These are phyloP conservation scores for Sophora flavescens DNA, from an alignment of 306 rosid species.

Conservation along the genomic window DNA sequence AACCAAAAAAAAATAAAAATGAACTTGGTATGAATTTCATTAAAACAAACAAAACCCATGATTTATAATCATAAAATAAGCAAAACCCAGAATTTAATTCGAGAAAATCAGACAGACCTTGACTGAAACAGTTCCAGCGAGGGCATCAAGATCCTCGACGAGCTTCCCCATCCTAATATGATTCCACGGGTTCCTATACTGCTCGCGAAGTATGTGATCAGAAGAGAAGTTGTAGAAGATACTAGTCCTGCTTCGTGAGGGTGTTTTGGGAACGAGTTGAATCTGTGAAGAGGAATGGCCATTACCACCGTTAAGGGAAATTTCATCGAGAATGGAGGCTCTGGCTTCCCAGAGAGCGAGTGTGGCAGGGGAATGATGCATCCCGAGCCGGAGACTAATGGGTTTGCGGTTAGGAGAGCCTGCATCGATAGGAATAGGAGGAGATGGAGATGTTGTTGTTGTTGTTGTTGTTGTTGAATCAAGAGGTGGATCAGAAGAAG, in stretches of 20 bases:
- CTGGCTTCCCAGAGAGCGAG: constrained; percentile 93
- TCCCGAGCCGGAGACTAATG: constrained; percentile 74
- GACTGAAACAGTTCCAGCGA: constrained; percentile 85
- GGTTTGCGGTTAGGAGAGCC: constrained; percentile 77
- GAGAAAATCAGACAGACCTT: constrained; percentile 53
- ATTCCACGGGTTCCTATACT: constrained; percentile 88
- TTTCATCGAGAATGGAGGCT: constrained; percentile 57
- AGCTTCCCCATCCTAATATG: constrained; percentile 78
- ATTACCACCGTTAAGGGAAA: background rate
- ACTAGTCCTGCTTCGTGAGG: constrained; percentile 68
- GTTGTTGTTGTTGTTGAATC: background rate
- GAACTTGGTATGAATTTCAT: constrained; percentile 13
- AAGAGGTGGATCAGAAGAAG: constrained; percentile 15
- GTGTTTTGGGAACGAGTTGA: constrained; percentile 52
- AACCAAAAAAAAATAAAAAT: background rate
- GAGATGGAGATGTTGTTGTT: background rate
- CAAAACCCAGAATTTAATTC: constrained; percentile 21
- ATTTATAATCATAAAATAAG: background rate
- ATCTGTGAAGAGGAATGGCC: constrained; percentile 23
- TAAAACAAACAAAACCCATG: constrained; percentile 27
- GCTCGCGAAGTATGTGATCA: constrained; percentile 76
- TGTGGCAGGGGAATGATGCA: constrained; percentile 80
- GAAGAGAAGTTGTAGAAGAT: constrained; percentile 73
- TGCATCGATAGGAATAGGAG: constrained; percentile 59
- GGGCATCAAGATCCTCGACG: constrained; percentile 90